Evolutionary conservation across 1,284 basidiomycete species (phyloP), one percentile per base, ranked within the genome.

Genomic region (Rhodofomes roseus): DNA sequence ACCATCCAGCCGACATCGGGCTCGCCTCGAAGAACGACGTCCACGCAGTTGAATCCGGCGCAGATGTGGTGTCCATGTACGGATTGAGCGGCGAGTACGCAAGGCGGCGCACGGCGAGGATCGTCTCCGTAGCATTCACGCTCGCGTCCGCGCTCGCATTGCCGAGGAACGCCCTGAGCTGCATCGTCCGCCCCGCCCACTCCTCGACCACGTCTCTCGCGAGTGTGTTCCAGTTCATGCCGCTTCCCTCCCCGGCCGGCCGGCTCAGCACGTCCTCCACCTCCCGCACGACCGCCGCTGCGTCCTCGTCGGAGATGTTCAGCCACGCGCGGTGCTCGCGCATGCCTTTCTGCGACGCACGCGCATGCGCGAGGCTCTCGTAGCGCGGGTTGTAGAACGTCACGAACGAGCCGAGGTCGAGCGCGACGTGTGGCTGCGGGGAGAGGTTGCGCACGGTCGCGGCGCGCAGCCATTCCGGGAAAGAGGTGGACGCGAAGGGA

Each of bases 371-470:
- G n/a, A 60, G 59, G 37, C 59, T 60, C 27, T 34, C 40, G 16
- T 57, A 52, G 34, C 59, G 59, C 12, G 59, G 59, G 34, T 60
- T 50, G 37, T 60, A 60, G 43, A 60, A 60, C 9, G 55, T 54
- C 12, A 60, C 55, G 48, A 60, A 50, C 5, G 55, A 53, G 2
- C 50, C 18, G 46, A 57, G 54, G 52, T 60, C 59, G 41, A 60
- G 59, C 7, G 12, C 22, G 43, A 60, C 23, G 14, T 60, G 59
- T 2, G 59, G 51, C 52, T 60, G 59, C n/a, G 59, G 59, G 8
- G 43, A 34, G n/a, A 23, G 7, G 12, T 40, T 52, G 50, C 55
- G 58, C 37, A 25, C 46, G 12, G 46, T 39, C n/a, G 58, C 58
- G 20, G 55, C 58, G 34, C 58, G 58, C 1, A 60, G 58, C 58